Evolutionary conservation across 164 flowering plant genomes (phyloP).

Genomic region (Vitis vinifera): ASM3070453v1 NC_081809.1:518501-519000

Average conservation of each 20-base stretch:
- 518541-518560: background rate
- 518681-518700: conserved; percentile 7
- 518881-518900: no score
- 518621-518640: conserved; percentile 38
- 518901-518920: no score
- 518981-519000: background rate
- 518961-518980: background rate
- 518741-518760: conserved; percentile 79
- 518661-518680: background rate
- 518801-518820: background rate
- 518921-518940: background rate
- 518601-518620: conserved; percentile 67
- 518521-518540: no score
- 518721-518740: conserved; percentile 85
- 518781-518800: conserved; percentile 2
- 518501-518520: no score
- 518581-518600: conserved; percentile 61
- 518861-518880: no score
- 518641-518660: background rate
- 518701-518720: conserved; percentile 29
- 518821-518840: background rate
- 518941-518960: background rate
- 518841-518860: background rate
- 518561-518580: conserved; percentile 68
- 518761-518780: conserved; percentile 69